Evolutionary conservation across 345 rosid genomes (phyloP).

Genomic region (Turritis glabra): DNA sequence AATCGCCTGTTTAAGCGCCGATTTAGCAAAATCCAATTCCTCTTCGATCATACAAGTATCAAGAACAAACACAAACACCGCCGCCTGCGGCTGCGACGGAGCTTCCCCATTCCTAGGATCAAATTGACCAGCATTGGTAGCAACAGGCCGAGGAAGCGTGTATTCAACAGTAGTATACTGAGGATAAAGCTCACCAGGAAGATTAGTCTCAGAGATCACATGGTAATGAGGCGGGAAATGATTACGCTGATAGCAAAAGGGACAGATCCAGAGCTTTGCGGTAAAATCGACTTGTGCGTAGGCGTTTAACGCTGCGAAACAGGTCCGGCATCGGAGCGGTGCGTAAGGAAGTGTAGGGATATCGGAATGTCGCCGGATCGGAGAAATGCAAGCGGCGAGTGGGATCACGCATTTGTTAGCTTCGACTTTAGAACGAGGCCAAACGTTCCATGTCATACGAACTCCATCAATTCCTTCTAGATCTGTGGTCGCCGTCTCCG

Average conservation of each 20-base stretch:
- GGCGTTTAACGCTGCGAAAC: not conserved
- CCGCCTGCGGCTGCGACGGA: conserved; percentile 1
- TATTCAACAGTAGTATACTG: conserved; percentile 11
- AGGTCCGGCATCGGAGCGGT: not conserved
- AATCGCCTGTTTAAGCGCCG: conserved; percentile 72
- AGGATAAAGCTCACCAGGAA: conserved; percentile 57
- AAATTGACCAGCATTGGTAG: not conserved
- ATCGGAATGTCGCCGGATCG: conserved; percentile 12
- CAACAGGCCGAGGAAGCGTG: conserved; percentile 3
- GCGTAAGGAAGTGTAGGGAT: not conserved
- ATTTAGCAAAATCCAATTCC: conserved; percentile 63
- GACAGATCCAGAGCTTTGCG: conserved; percentile 5
- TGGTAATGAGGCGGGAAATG: conserved; percentile 77
- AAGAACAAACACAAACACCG: conserved; percentile 67
- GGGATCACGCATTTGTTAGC: conserved; percentile 6
- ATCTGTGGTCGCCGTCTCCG: not conserved
- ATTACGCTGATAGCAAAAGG: not conserved
- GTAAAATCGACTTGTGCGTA: not conserved
- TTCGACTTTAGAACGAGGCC: not conserved
- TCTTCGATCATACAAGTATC: conserved; percentile 90
- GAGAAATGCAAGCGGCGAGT: not conserved
- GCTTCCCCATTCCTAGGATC: not conserved
- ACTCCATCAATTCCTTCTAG: not conserved
- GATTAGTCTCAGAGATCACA: conserved; percentile 70
- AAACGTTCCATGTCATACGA: conserved; percentile 16